A percentile compares a stretch with the other conserved stretches of the same genome.
Evolutionary conservation across 2,329 filamentous ascomycete species (phyloP).

Genomic region (Xylaria sp.): DNA sequence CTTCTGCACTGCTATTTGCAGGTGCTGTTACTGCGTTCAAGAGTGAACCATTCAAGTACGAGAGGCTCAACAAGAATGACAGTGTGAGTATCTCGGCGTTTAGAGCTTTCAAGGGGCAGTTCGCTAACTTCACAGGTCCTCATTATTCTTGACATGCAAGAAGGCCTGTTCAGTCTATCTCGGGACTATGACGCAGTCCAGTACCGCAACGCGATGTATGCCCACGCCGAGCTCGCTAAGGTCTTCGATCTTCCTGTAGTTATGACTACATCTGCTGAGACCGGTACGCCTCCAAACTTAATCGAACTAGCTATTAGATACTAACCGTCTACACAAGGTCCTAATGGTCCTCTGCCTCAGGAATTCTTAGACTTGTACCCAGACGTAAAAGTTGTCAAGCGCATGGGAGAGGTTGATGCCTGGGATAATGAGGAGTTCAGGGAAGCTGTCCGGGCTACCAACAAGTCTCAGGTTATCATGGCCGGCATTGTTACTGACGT

Average conservation of each 20-base stretch:
- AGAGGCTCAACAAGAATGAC: constrained; percentile 52
- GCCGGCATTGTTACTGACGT: constrained; percentile 80
- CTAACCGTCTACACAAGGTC: constrained; percentile 57
- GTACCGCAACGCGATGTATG: constrained; percentile 74
- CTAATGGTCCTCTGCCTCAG: constrained; percentile 76
- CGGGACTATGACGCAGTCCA: constrained; percentile 74
- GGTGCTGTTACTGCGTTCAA: background rate
- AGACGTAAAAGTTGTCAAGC: constrained; percentile 71
- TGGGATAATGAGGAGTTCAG: constrained; percentile 80
- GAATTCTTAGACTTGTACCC: constrained; percentile 77
- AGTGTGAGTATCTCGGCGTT: constrained; percentile 35
- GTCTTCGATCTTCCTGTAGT: constrained; percentile 76
- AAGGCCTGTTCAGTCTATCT: constrained; percentile 68
- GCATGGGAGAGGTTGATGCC: constrained; percentile 79
- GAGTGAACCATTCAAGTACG: constrained; percentile 45
- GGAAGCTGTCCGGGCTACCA: constrained; percentile 71
- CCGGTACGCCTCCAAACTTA: constrained; percentile 49
- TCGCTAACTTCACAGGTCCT: constrained; percentile 58
- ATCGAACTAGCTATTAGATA: background rate
- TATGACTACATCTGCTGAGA: constrained; percentile 75
- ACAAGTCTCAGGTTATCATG: constrained; percentile 76
- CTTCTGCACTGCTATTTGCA: constrained; percentile 22
- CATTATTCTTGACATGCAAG: constrained; percentile 69
- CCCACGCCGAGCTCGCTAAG: constrained; percentile 73
- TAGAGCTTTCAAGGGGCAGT: background rate